Evolutionary conservation across 2,329 filamentous ascomycete species (phyloP).

Genomic region (Trichophyton simii): DNA sequence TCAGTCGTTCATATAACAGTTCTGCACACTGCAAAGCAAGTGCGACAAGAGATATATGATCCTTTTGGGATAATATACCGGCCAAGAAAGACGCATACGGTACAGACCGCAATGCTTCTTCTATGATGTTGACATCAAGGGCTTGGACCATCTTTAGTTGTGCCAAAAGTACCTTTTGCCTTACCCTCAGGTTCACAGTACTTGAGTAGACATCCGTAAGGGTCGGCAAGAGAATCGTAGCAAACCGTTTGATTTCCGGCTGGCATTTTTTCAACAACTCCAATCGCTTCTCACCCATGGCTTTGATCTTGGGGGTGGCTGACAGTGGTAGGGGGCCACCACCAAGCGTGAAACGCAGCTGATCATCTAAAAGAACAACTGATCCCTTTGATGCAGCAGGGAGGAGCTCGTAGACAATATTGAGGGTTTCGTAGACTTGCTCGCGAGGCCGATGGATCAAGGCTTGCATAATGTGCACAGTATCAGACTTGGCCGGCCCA

Average conservation of each 20-base stretch:
- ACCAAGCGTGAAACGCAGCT: constrained; percentile 34
- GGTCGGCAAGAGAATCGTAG: constrained; percentile 83
- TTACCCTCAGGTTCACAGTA: constrained; percentile 86
- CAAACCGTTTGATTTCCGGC: constrained; percentile 76
- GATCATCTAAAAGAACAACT: constrained; percentile 39
- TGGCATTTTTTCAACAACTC: constrained; percentile 72
- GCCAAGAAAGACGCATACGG: constrained; percentile 93
- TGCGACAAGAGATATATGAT: constrained; percentile 76
- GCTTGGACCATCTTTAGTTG: constrained; percentile 97
- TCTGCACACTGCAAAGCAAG: constrained; percentile 82
- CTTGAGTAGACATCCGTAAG: constrained; percentile 95
- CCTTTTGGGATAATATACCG: constrained; percentile 88
- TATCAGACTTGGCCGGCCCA: constrained; percentile 59
- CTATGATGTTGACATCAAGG: constrained; percentile 69
- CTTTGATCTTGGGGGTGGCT: constrained; percentile 33
- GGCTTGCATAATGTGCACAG: constrained; percentile 96
- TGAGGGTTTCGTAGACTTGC: constrained; percentile 92
- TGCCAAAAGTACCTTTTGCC: constrained; percentile 89
- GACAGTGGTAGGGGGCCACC: constrained; percentile 27
- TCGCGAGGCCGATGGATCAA: constrained; percentile 90
- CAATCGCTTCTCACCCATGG: constrained; percentile 63
- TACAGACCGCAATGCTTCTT: constrained; percentile 73
- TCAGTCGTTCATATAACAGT: constrained; percentile 69
- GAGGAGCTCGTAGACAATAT: constrained; percentile 90
- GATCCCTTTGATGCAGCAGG: constrained; percentile 55